Percentiles rank a stretch among this genome's conserved stretches.
phyloP scores from a whole-genome alignment of 2,329 filamentous ascomycete genomes.

The Penicillium fuscoglaucum region DNA sequence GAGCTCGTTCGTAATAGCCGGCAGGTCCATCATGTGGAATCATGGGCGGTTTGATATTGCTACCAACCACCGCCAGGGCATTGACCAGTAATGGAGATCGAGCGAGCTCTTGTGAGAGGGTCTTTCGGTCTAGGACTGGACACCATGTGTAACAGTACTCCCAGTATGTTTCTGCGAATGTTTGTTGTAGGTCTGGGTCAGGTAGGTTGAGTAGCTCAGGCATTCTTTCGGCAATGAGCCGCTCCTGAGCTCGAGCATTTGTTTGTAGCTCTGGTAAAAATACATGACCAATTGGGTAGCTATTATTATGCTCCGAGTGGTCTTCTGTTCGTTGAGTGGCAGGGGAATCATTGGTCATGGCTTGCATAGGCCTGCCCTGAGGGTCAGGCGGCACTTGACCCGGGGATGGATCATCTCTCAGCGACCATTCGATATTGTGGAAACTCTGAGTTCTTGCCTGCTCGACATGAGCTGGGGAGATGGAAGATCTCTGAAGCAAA shows the following conservation, averaged over 20 bases:
- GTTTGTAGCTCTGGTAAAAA: conserved; percentile 18
- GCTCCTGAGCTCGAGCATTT: conserved; percentile 18
- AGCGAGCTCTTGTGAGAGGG: conserved; percentile 32
- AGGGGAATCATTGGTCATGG: conserved; percentile 6
- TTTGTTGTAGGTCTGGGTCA: conserved; percentile 38
- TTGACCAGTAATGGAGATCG: conserved; percentile 20
- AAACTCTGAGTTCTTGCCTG: background rate
- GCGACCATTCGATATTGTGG: background rate
- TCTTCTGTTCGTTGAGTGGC: conserved; percentile 13
- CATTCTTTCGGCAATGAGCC: conserved; percentile 14
- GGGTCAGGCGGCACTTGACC: background rate
- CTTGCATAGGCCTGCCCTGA: background rate
- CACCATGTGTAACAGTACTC: conserved; percentile 49
- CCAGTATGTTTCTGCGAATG: conserved; percentile 47
- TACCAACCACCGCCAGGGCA: conserved; percentile 44
- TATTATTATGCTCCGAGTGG: conserved; percentile 16
- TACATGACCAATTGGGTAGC: conserved; percentile 15
- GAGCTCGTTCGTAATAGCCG: conserved; percentile 44
- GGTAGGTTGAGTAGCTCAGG: conserved; percentile 9
- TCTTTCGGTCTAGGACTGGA: conserved; percentile 41
- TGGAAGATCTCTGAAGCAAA: background rate
- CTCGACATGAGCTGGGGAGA: background rate
- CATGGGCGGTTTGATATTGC: conserved; percentile 46
- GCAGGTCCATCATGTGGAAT: conserved; percentile 43
- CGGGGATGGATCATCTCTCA: background rate